These are phyloP conservation scores for Salvia sclarea DNA, from an alignment of 305 asterid genomes.

Conservation along the genomic window DNA sequence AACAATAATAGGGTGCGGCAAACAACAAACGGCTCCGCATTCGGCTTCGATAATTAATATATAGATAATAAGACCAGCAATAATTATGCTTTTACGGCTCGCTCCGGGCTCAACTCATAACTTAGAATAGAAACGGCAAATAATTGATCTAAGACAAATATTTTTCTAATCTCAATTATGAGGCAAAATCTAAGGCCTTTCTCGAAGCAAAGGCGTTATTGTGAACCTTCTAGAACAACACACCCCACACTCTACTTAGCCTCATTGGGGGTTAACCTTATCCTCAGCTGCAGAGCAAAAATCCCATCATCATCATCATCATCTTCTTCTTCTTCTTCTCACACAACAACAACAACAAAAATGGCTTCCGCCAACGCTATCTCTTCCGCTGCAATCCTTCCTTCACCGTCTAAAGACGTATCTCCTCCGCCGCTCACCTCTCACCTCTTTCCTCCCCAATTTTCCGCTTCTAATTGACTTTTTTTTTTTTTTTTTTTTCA, in stretches of 20 bases:
- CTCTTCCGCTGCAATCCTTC: conserved; percentile 70
- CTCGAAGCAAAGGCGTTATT: too few relatives aligned
- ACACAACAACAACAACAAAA: too few relatives aligned
- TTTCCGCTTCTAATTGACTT: neutral
- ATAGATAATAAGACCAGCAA: too few relatives aligned
- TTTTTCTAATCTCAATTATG: neutral
- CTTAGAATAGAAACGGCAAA: too few relatives aligned
- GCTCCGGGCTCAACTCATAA: too few relatives aligned
- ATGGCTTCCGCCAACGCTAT: conserved; percentile 95
- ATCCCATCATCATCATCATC: conserved; percentile 3
- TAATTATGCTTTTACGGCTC: too few relatives aligned
- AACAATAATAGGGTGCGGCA: too few relatives aligned
- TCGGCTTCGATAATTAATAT: too few relatives aligned
- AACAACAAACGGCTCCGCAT: too few relatives aligned
- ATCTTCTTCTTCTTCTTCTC: neutral
- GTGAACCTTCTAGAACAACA: conserved; percentile 43
- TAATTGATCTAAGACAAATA: too few relatives aligned
- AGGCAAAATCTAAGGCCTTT: neutral
- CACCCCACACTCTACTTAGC: conserved; percentile 15
- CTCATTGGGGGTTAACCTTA: conserved; percentile 5
- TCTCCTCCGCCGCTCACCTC: neutral
- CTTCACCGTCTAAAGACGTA: conserved; percentile 63
- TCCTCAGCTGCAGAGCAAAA: conserved; percentile 24
- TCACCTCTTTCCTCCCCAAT: neutral
- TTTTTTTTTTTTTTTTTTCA: neutral